Evolutionary conservation across 768 basidiomycete species (phyloP), one percentile per base, ranked within the genome.

Genomic region (Russula emetica): DNA sequence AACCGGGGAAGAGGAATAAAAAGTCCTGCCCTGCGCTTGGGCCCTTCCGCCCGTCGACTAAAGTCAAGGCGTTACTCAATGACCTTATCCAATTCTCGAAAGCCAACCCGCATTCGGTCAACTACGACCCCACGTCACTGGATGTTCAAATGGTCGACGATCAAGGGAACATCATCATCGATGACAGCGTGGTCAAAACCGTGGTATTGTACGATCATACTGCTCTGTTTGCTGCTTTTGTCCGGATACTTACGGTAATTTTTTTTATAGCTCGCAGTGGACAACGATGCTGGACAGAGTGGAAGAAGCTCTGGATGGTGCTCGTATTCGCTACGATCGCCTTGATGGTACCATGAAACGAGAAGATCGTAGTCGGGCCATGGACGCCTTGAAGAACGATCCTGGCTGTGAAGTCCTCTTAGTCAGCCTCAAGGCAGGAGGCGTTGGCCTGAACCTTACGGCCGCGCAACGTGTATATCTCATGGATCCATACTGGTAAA

Each of bases 321-420:
- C 87, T 11, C 82, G 84, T 30, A 99, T 99, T 71, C 84, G 82
- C 28, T 97, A 92, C 73, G 90, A 94, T 69, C 87, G 97, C 55
- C 77, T 99, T 49, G 97, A 99, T 74, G 97, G 97, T 1, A 94
- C 93, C 3, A 99, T 99, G 97, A 95, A 91, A 73, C 88, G 96
- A 54, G 95, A 97, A 58, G 94, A 96, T 60, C 86, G 97, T 20
- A 88, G 86, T 14, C 82, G 83, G 60, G 92, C 97, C 4, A 95
- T 98, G 90, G 94, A 97, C 18, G 85, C 88, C 2, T 80, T 99
- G 63, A 95, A 94, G 76, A 81, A 83, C 67, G 94, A 99, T 71
- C 94, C 93, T 16, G 79, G 79, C 28, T 92, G 92, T 72, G 97
- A 99, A 78, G 92, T 99, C 18, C 80, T 99, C 47, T 82, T 99